A percentile compares a stretch with the other conserved stretches of the same genome.
These are phyloP conservation scores for Xylariaceae sp. DNA, from an alignment of 2,329 filamentous ascomycete genomes.

Conservation along the genomic window DNA sequence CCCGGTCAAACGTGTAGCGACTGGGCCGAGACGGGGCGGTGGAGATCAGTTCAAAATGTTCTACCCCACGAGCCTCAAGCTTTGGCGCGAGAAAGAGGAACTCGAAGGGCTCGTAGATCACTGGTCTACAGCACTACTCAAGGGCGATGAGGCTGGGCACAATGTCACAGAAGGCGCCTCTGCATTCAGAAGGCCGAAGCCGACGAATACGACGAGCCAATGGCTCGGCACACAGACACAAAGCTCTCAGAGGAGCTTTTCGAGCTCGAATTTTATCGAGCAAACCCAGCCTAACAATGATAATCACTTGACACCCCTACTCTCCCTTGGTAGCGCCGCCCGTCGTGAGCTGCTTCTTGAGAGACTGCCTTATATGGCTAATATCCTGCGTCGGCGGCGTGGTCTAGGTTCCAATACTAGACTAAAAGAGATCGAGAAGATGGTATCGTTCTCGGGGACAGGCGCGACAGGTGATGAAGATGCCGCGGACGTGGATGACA, in stretches of 20 bases:
- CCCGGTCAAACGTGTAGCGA: constrained; percentile 71
- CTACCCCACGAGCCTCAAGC: constrained; percentile 77
- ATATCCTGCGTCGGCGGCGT: constrained; percentile 51
- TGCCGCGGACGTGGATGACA: constrained; percentile 35
- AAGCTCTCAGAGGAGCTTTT: background rate
- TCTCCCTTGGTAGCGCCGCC: constrained; percentile 62
- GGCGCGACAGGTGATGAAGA: constrained; percentile 32
- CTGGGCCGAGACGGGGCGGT: constrained; percentile 39
- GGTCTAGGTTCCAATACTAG: constrained; percentile 30
- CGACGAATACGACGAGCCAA: constrained; percentile 12
- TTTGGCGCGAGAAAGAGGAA: constrained; percentile 83
- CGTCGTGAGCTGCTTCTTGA: constrained; percentile 76
- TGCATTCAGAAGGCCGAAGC: constrained; percentile 45
- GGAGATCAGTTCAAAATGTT: constrained; percentile 82
- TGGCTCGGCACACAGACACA: background rate
- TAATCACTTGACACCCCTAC: constrained; percentile 34
- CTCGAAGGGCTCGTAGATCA: constrained; percentile 68
- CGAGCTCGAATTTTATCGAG: constrained; percentile 9
- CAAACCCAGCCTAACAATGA: constrained; percentile 26
- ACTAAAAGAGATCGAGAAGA: constrained; percentile 60
- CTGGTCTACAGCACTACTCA: constrained; percentile 60
- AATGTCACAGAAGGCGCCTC: constrained; percentile 43
- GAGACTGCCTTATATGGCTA: constrained; percentile 78
- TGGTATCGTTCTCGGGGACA: constrained; percentile 64
- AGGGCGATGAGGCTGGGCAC: constrained; percentile 43